Evolutionary conservation across 2,329 filamentous ascomycete genomes (phyloP).

Genomic region (Leptographium radiaticola): DNA sequence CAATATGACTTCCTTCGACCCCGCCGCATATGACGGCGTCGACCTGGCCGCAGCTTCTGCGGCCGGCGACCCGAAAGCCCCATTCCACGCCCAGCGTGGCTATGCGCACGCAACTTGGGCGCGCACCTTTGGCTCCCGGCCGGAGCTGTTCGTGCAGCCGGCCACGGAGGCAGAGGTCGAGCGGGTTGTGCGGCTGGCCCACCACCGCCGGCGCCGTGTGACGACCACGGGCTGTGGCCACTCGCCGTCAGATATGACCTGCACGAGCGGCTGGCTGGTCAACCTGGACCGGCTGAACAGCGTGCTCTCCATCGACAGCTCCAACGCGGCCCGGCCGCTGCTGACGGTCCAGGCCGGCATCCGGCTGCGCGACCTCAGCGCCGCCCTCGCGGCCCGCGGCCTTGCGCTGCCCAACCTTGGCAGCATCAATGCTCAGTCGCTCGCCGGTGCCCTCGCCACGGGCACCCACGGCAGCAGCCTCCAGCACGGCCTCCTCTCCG

Average conservation of each 20-base stretch:
- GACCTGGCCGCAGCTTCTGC: not conserved
- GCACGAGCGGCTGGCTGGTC: constrained; percentile 86
- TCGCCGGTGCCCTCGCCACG: constrained; percentile 84
- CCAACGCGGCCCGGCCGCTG: constrained; percentile 18
- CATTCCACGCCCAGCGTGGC: constrained; percentile 61
- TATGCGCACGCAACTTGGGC: constrained; percentile 91
- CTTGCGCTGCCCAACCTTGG: constrained; percentile 85
- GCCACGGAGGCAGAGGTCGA: constrained; percentile 68
- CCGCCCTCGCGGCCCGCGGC: constrained; percentile 58
- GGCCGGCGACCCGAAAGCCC: constrained; percentile 25
- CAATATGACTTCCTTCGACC: constrained; percentile 3
- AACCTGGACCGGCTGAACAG: constrained; percentile 77
- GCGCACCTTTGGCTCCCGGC: constrained; percentile 75
- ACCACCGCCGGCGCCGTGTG: constrained; percentile 66
- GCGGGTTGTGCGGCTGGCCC: constrained; percentile 69
- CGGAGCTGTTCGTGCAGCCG: constrained; percentile 84
- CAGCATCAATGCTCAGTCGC: constrained; percentile 88
- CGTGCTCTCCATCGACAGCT: constrained; percentile 54
- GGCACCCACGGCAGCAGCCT: constrained; percentile 87
- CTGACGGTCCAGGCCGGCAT: constrained; percentile 84
- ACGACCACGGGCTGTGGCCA: constrained; percentile 84
- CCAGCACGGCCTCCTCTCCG: constrained; percentile 70
- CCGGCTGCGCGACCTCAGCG: constrained; percentile 60
- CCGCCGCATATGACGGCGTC: constrained; percentile 10
- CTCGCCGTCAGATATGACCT: constrained; percentile 84